Evolutionary conservation across 331 rosid species (phyloP).

Genomic region (Acacia pycnantha): DNA sequence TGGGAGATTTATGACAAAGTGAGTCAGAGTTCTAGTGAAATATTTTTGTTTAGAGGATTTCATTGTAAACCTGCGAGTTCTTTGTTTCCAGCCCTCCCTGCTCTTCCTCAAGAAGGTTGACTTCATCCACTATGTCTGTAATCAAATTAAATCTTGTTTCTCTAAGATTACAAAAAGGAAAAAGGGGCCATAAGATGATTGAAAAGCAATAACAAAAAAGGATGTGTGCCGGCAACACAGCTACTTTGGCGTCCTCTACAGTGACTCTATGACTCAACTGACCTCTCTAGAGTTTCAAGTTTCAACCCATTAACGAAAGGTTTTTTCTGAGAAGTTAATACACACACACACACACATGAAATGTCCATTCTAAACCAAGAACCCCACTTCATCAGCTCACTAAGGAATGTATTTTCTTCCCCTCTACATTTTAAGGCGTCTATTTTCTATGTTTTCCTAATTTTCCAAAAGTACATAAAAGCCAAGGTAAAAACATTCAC

Average conservation of each 20-base stretch:
- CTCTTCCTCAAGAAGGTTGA: conserved; percentile 50
- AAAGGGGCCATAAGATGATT: not conserved
- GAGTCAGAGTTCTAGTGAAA: not conserved
- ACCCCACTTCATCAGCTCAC: not conserved
- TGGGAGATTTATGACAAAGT: not conserved
- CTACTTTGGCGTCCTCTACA: not conserved
- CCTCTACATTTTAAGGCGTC: not conserved
- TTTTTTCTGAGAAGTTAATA: not conserved
- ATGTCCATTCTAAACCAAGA: not conserved
- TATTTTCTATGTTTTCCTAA: not conserved
- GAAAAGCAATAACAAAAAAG: not conserved
- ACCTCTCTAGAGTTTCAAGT: not conserved
- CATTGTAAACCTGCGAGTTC: conserved; percentile 52
- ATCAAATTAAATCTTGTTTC: conserved; percentile 48
- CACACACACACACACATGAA: not conserved
- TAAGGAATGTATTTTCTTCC: not conserved
- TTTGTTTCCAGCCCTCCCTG: conserved; percentile 44
- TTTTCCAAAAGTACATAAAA: not conserved
- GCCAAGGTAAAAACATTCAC: no score
- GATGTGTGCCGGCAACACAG: not conserved
- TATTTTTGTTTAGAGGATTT: not conserved
- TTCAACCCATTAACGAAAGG: not conserved
- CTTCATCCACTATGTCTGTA: conserved; percentile 50
- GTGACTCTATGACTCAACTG: not conserved
- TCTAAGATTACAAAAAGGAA: conserved; percentile 36